A percentile compares a stretch with the other conserved stretches of the same genome.
These are phyloP conservation scores for Cytospora mali DNA, from an alignment of 2,329 filamentous ascomycete species.

Conservation along the genomic window DNA sequence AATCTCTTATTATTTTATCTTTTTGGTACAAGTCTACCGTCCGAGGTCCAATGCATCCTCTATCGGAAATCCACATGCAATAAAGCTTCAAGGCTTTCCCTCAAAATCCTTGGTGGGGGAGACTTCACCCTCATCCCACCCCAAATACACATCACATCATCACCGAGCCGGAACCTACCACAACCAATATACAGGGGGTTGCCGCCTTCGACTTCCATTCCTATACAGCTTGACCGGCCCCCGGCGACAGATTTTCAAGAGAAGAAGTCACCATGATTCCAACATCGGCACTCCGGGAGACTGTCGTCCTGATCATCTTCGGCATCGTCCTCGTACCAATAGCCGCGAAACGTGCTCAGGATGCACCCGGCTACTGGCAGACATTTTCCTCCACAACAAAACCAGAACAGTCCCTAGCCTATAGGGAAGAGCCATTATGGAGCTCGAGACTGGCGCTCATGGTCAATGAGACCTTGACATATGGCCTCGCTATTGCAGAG, in stretches of 20 bases:
- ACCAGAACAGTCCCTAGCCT: conserved; percentile 5
- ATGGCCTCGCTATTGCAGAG: not conserved
- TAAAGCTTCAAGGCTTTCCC: not conserved
- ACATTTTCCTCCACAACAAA: conserved; percentile 13
- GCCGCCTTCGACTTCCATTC: not conserved
- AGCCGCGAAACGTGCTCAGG: conserved; percentile 27
- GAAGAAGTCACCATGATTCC: conserved; percentile 16
- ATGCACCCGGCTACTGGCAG: conserved; percentile 27
- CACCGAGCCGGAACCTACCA: not conserved
- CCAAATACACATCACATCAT: not conserved
- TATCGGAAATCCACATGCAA: not conserved
- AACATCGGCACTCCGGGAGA: conserved; percentile 22
- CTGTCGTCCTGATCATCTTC: conserved; percentile 26
- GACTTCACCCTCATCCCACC: not conserved
- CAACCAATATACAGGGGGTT: not conserved
- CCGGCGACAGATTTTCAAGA: not conserved
- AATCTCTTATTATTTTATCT: not conserved
- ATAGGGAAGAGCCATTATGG: not conserved
- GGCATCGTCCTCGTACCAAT: conserved; percentile 28
- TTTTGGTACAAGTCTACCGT: not conserved
- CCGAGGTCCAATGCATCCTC: not conserved
- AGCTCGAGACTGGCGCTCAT: not conserved
- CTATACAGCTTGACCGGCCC: not conserved
- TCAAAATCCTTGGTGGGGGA: not conserved
- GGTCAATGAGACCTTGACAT: not conserved